Percentiles rank a stretch among this genome's conserved stretches.
Evolutionary conservation across 2,329 filamentous ascomycete species (phyloP).

Genomic region (Metarhizium sp.): DNA sequence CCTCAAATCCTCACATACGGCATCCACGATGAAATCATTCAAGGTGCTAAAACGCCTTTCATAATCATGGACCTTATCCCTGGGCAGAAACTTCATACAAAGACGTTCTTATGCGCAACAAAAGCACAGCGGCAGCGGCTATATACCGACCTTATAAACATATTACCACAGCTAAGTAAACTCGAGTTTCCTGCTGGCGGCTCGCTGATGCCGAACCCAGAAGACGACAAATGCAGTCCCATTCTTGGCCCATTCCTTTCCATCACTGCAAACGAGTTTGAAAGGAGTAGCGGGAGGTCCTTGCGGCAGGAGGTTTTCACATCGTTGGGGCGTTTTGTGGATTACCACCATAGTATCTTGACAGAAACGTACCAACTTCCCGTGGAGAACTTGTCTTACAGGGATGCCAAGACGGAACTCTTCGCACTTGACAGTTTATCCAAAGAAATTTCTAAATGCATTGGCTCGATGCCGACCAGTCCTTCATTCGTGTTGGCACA

Average conservation of each 20-base stretch:
- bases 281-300: background rate
- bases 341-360: background rate
- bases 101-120: constrained; percentile 4
- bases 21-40: constrained; percentile 2
- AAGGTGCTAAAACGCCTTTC: background rate
- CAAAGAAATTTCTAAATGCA: background rate
- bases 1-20: constrained; percentile 12
- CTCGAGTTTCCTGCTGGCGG: constrained; percentile 15
- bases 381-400: background rate
- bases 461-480: background rate
- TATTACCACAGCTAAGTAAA: constrained; percentile 14
- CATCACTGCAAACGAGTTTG: background rate
- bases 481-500: background rate
- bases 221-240: background rate
- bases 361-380: background rate
- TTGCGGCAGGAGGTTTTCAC: background rate
- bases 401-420: background rate
- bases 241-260: constrained; percentile 8
- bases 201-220: constrained; percentile 13
- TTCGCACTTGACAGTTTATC: background rate
- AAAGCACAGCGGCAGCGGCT: constrained; percentile 9
- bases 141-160: constrained; percentile 15
- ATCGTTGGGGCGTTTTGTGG: background rate
- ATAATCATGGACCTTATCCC: background rate
- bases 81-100: constrained; percentile 10